Percentiles rank a stretch among this genome's conserved stretches.
Conservation (phyloP, 768 basidiomycete species). For the Daedaleopsis sinensis region DNA sequence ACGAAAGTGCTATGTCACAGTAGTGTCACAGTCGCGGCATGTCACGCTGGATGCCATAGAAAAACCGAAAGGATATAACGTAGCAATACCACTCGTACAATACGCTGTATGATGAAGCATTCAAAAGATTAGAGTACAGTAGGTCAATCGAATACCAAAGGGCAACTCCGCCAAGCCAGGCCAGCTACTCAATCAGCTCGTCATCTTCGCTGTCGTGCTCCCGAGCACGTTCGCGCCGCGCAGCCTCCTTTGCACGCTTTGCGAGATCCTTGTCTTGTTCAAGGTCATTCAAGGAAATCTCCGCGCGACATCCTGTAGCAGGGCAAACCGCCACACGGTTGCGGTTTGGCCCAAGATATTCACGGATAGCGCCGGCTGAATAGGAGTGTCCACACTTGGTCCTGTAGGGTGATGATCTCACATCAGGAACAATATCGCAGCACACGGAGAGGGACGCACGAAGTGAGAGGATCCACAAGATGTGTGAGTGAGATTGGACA, state of each 20-base stretch:
- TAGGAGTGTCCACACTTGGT: conserved; percentile 85
- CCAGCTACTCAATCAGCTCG: conserved; percentile 56
- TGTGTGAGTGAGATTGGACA: conserved; percentile 78
- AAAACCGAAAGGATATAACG: background rate
- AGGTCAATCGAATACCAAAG: background rate
- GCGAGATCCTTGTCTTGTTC: conserved; percentile 58
- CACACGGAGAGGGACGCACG: conserved; percentile 53
- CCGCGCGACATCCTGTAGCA: conserved; percentile 69
- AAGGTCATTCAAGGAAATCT: conserved; percentile 54
- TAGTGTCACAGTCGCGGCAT: background rate
- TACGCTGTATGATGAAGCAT: background rate
- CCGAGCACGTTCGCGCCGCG: conserved; percentile 47
- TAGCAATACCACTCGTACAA: conserved; percentile 11
- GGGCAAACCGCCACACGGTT: conserved; percentile 54
- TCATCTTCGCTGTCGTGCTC: conserved; percentile 40
- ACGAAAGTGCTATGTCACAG: no score
- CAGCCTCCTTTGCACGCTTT: conserved; percentile 60
- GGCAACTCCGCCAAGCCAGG: background rate
- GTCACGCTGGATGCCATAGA: background rate
- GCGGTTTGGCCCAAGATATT: conserved; percentile 52
- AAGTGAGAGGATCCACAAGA: conserved; percentile 76
- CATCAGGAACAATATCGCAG: background rate
- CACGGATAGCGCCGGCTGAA: conserved; percentile 69
- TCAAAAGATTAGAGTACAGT: background rate
- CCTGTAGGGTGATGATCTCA: conserved; percentile 8